A percentile compares a stretch with the other conserved stretches of the same genome.
Evolutionary conservation across 2,329 filamentous ascomycete genomes (phyloP).

Genomic region (Bertia moriformis): DNA sequence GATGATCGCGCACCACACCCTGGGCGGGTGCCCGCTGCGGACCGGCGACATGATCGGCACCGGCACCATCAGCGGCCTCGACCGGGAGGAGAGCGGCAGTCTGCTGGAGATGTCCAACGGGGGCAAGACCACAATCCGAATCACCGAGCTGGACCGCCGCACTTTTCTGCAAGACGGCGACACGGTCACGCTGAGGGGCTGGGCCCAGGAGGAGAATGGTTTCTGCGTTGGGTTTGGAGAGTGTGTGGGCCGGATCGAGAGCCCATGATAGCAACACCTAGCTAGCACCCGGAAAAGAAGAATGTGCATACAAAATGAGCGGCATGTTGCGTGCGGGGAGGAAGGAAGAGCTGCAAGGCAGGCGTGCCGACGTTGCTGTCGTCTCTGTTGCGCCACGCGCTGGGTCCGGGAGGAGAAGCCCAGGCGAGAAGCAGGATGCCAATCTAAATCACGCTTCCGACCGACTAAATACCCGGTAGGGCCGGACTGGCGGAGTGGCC

Average conservation of each 20-base stretch:
- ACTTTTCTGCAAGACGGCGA: conserved; percentile 31
- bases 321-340: no score
- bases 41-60: conserved; percentile 64
- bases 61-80: conserved; percentile 27
- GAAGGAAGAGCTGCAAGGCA: no score
- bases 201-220: conserved; percentile 15
- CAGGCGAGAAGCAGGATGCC: no score
- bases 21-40: conserved; percentile 62
- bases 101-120: conserved; percentile 28
- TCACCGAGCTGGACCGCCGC: conserved; percentile 22
- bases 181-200: conserved; percentile 22
- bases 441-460: no score
- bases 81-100: conserved; percentile 21
- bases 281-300: no score
- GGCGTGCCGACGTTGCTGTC: no score
- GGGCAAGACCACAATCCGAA: conserved; percentile 25
- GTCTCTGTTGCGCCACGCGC: no score
- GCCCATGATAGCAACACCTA: no score
- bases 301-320: no score
- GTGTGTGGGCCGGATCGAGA: conserved; percentile 19
- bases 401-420: no score
- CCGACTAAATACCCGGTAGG: no score
- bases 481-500: no score
- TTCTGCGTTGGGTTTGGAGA: conserved; percentile 26
- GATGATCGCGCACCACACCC: conserved; percentile 67